These are phyloP conservation scores for Musa itinerans DNA, from an alignment of 176 grass and related monocot species.

Conservation along the genomic window DNA sequence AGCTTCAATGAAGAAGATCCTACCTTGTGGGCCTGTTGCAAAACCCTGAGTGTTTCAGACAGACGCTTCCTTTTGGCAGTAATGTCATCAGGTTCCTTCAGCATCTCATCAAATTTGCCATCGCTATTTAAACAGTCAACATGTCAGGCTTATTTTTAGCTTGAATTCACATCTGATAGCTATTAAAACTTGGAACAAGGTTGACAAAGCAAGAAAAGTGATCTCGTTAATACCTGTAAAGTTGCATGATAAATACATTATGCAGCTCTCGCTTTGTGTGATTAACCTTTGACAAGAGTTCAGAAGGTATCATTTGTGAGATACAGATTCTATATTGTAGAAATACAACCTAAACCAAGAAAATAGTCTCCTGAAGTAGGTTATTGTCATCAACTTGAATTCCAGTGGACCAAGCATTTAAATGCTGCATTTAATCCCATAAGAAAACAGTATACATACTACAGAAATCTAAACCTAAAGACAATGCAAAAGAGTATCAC, in stretches of 20 bases:
- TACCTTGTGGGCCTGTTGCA: slow-evolving; percentile 96
- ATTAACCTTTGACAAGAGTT: slow-evolving; percentile 49
- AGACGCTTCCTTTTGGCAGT: slow-evolving; percentile 71
- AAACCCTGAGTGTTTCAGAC: slow-evolving; percentile 61
- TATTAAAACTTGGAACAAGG: background rate
- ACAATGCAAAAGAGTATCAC: no score
- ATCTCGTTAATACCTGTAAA: slow-evolving; percentile 57
- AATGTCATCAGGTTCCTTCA: slow-evolving; percentile 93
- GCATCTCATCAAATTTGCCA: slow-evolving; percentile 61
- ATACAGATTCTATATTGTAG: no score
- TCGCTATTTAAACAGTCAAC: slow-evolving; percentile 33
- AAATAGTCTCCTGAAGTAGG: no score
- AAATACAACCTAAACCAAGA: no score
- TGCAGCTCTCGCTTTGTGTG: slow-evolving; percentile 93
- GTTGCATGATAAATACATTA: slow-evolving; percentile 78
- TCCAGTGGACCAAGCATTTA: no score
- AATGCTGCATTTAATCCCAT: no score
- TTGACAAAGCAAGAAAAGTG: slow-evolving; percentile 10
- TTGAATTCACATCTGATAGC: background rate
- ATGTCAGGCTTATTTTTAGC: background rate
- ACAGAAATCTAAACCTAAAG: no score
- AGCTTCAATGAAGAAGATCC: background rate
- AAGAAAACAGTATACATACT: no score
- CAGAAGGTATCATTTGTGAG: background rate
- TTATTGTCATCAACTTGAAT: no score